phyloP scores from a whole-genome alignment of 306 rosid species.

The Quercus cerris region DNA sequence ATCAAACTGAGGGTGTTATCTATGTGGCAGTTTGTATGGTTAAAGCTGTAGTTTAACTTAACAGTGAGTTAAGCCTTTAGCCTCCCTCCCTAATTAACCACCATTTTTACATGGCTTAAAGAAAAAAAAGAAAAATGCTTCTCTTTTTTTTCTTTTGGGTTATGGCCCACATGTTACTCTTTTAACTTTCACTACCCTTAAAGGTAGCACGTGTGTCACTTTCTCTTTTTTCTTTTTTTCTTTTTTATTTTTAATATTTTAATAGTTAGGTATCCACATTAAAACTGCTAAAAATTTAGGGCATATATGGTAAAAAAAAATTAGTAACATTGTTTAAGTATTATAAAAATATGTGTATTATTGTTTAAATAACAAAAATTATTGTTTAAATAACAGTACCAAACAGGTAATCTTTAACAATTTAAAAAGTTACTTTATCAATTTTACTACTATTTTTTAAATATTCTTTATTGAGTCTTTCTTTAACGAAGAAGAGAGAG shows the following conservation, averaged over 20 bases:
- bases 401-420: accelerated
- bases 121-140: not conserved
- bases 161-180: not conserved
- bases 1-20: not conserved
- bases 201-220: not conserved
- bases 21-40: not conserved
- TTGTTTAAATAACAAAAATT: too few relatives aligned
- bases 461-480: too few relatives aligned
- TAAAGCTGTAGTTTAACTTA: not conserved
- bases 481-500: too few relatives aligned
- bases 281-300: too few relatives aligned
- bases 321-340: too few relatives aligned
- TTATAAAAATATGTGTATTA: too few relatives aligned
- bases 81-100: not conserved
- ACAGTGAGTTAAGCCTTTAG: not conserved
- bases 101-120: not conserved
- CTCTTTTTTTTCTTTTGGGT: not conserved
- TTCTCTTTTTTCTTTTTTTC: not conserved
- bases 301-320: too few relatives aligned
- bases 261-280: too few relatives aligned
- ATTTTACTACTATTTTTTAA: accelerated
- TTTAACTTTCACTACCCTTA: not conserved
- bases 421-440: accelerated
- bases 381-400: accelerated
- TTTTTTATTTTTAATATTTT: not conserved